Conservation (phyloP, 331 rosid genomes). For the Telfairia occidentalis region DNA sequence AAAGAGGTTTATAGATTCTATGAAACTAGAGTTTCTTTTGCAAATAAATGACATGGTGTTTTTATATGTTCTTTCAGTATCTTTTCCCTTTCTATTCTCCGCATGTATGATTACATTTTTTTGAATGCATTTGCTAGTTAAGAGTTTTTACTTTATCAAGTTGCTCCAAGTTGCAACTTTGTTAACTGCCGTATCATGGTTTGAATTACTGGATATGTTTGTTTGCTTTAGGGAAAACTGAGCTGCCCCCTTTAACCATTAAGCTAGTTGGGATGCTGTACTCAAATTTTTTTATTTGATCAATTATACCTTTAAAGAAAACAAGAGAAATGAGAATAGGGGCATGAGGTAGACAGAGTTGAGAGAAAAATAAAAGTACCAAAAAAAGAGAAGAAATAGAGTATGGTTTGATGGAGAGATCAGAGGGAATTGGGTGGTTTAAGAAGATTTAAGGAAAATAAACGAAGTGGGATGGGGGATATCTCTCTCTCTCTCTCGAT, state of each 20-base stretch:
- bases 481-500: background rate
- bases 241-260: background rate
- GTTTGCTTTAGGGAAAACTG: background rate
- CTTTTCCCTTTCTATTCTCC: background rate
- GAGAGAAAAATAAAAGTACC: background rate
- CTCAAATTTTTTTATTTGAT: background rate
- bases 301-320: background rate
- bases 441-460: background rate
- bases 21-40: background rate
- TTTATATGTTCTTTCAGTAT: background rate
- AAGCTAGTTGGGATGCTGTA: background rate
- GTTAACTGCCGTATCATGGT: background rate
- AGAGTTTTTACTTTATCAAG: background rate
- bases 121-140: background rate
- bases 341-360: background rate
- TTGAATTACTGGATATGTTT: background rate
- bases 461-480: background rate
- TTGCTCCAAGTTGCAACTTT: background rate
- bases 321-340: background rate
- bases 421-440: background rate
- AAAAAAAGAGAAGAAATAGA: background rate
- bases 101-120: background rate
- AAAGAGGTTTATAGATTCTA: conserved; percentile 8
- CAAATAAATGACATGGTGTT: background rate
- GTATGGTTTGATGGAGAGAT: background rate